These are phyloP conservation scores for Mycena albidolilacea DNA, from an alignment of 768 basidiomycete species.

Conservation along the genomic window DNA sequence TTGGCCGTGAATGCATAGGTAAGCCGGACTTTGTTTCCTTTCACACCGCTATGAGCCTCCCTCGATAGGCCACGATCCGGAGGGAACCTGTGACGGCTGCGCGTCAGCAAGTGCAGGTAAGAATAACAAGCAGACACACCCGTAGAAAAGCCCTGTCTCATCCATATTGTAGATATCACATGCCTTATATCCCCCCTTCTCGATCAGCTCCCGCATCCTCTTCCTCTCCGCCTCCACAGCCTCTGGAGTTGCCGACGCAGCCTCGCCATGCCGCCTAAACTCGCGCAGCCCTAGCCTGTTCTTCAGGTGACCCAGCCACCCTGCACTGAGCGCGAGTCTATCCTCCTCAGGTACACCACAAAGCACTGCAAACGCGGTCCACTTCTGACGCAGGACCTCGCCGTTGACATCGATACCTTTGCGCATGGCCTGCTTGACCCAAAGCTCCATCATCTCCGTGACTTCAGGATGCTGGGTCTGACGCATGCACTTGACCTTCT, in stretches of 20 bases:
- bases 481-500: constrained; percentile 25
- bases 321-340: constrained; percentile 50
- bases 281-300: constrained; percentile 43
- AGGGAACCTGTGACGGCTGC: constrained; percentile 3
- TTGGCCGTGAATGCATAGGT: constrained; percentile 50
- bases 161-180: constrained; percentile 52
- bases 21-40: constrained; percentile 32
- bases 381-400: constrained; percentile 52
- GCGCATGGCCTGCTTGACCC: constrained; percentile 53
- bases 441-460: constrained; percentile 52
- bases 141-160: too few relatives aligned
- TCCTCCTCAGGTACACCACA: constrained; percentile 51
- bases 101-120: not conserved
- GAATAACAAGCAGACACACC: not conserved
- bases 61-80: not conserved
- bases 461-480: constrained; percentile 50
- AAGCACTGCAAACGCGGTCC: constrained; percentile 51
- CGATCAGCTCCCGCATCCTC: constrained; percentile 47
- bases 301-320: constrained; percentile 52
- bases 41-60: constrained; percentile 21
- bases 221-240: constrained; percentile 45
- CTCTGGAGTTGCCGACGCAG: constrained; percentile 45
- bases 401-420: constrained; percentile 52
- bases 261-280: constrained; percentile 52
- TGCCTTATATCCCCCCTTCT: constrained; percentile 44